phyloP scores from a whole-genome alignment of 2,329 filamentous ascomycete species.

The Cryoendolithus antarcticus region DNA sequence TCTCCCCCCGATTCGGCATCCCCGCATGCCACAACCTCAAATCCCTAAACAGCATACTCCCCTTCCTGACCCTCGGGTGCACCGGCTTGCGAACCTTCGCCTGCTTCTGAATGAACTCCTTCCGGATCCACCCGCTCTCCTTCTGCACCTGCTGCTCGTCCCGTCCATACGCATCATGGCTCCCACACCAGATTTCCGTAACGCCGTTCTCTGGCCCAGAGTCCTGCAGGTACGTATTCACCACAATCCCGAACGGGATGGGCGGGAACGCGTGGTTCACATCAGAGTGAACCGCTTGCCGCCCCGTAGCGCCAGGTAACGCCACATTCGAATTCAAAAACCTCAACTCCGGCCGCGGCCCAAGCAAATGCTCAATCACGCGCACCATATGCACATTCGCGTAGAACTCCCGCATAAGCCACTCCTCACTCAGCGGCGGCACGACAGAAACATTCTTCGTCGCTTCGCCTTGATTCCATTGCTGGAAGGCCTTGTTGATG shows the following conservation, averaged over 20 bases:
- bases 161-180: conserved; percentile 29
- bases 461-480: conserved; percentile 12
- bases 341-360: conserved; percentile 19
- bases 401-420: conserved; percentile 11
- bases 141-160: conserved; percentile 15
- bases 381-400: conserved; percentile 11
- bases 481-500: conserved; percentile 7
- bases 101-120: conserved; percentile 22
- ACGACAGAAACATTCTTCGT: conserved; percentile 11
- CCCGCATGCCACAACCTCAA: conserved; percentile 40
- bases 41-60: conserved; percentile 35
- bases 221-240: conserved; percentile 37
- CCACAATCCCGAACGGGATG: conserved; percentile 34
- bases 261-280: conserved; percentile 22
- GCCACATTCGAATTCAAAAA: conserved; percentile 26
- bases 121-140: conserved; percentile 19
- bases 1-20: conserved; percentile 33
- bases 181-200: conserved; percentile 42
- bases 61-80: conserved; percentile 31
- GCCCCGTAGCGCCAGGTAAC: conserved; percentile 12
- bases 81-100: conserved; percentile 24
- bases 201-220: conserved; percentile 34
- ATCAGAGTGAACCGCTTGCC: conserved; percentile 24
- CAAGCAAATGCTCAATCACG: conserved; percentile 15
- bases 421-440: conserved; percentile 10